Evolutionary conservation across 2,329 filamentous ascomycete genomes (phyloP), one percentile per base, ranked within the genome.

Genomic region (Ceratocystis lukuohia): DNA sequence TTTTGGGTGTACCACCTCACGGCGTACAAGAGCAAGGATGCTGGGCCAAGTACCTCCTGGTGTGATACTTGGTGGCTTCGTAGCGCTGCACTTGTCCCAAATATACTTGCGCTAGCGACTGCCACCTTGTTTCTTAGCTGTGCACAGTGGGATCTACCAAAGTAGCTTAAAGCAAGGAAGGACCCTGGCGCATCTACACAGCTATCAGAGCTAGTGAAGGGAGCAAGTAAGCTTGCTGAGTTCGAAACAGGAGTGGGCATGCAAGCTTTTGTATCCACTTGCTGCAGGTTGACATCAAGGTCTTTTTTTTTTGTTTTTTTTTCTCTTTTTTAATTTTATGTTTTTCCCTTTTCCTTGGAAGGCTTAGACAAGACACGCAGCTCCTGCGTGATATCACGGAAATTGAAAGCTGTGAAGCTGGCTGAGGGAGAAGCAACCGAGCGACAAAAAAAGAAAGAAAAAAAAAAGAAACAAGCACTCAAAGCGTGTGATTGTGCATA

Each of bases 31-130:
- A 45, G 37, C 33, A 62, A 62, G 37, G 37, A 25, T 45, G 25
- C 6, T 46, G 41, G 61, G 61, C 37, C 22, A 48, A 30, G 61
- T 63, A 48, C 41, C 22, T 63, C 48, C 61, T 63, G 44, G 61
- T 25, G 44, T 48, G n/a, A 25, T 41, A 63, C 46, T 59, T 59
- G 53, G 53, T 59, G 53, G 53, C 53, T 37, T 59, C 17, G 53
- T 59, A 59, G 53, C 15, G 53, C 53, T 59, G 53, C 25, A 33
- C 25, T 45, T 25, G 41, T 48, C 44, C 41, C 41, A 48, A 50
- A 22, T 44, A 44, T 63, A 48, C 41, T 30, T 25, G 20, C 20
- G 48, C 44, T 28, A 63, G 59, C 17, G 59, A 62, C 61, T 62
- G 10, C 44, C 17, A 44, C 61, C 20, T 22, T 45, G 61, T 30